Evolutionary conservation across 2,329 filamentous ascomycete genomes (phyloP), one percentile per base, ranked within the genome.

Genomic region (Colletotrichum tabaci): DNA sequence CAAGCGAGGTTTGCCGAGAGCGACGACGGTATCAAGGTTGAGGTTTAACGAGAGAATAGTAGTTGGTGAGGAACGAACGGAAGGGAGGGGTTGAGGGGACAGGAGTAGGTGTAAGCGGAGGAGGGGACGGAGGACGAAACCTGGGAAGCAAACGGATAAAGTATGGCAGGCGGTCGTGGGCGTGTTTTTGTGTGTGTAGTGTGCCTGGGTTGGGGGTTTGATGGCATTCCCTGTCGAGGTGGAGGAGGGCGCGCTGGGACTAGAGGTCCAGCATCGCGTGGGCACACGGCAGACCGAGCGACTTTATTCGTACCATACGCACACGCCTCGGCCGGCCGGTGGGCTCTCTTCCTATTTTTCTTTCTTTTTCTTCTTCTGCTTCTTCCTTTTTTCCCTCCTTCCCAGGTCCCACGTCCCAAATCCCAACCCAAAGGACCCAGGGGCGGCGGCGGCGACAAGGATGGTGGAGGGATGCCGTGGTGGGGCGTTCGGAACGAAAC

Each of bases 401-500:
- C 50, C 38, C 46, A 62, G 40, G 58, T 57, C 58, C 64, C 35
- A 38, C 35, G 9, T 49, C 50, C 38, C 46, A 62, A 40, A 46
- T 57, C 58, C 64, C 38, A 44, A 18, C 13, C 38, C 67, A 66
- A 70, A 56, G 42, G 56, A 47, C 49, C 53, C n/a, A 70, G 62
- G 46, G 55, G 60, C 53, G 61, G 50, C 56, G 49, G 26, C 61
- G 62, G 50, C 38, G 61, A 57, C 70, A 71, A 71, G 70, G 70
- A 61, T 72, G 55, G 42, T 47, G 61, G 10, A 55, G 66, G 61
- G 67, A 71, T 62, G 67, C 66, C 55, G 66, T 47, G 70, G 49
- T 71, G 70, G 70, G 50, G 67, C 69, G 61, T 67, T 72, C 67
- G 67, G 70, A 71, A 71, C 70, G 66, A 72, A 72, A 72, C 70